Base-by-base conservation (phyloP, 352 stramenopile genomes). In the Phytophthora sansomeana region DNA sequence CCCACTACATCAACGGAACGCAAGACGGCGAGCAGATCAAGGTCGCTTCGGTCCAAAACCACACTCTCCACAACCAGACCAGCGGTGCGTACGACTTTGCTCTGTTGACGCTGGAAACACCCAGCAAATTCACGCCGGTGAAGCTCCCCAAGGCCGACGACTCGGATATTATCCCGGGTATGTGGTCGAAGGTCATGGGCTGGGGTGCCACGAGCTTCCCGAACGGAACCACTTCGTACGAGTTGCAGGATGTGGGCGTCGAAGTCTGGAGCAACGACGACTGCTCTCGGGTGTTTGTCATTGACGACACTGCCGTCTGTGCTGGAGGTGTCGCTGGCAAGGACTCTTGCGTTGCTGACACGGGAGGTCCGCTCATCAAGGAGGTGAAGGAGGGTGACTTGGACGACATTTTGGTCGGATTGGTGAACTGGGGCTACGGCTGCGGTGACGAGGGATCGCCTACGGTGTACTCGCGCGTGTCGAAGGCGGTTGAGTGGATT, bases 381-480 rank as follows among this genome's bases (percentile, higher is more conserved):
- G 63, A 79, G 33, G 36, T 60, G 30, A 56, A 53, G 9, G 33
- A 47, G 29, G 64, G 57, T 3, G 61, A 70, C 17, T 32, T 9
- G n/a, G 49, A 59, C 21, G 77, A 83, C n/a, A 32, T 72, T n/a
- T 50, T 85, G 3, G 50, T 90, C 10, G 81, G 81, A 10, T 49
- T 90, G 29, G 70, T 83, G 17, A 85, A 66, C 64, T 88, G 78
- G 77, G 77, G 77, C 10, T 58, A 72, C 30, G 76, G 76, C 28
- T 89, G 82, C 28, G 80, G 73, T 16, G 50, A 67, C 6, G 58
- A 49, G 16, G 70, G 72, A n/a, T 71, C 69, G 13, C 82, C 82
- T 3, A 67, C 71, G 2, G 76, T 91, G 10, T 89, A 87, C 76
- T 72, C 79, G 3, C 74, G 78, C 16, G 76, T 91, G 42, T 79